These are phyloP conservation scores for Brettanomyces naardenensis DNA, from an alignment of 805 yeast genomes.

Conservation along the genomic window DNA sequence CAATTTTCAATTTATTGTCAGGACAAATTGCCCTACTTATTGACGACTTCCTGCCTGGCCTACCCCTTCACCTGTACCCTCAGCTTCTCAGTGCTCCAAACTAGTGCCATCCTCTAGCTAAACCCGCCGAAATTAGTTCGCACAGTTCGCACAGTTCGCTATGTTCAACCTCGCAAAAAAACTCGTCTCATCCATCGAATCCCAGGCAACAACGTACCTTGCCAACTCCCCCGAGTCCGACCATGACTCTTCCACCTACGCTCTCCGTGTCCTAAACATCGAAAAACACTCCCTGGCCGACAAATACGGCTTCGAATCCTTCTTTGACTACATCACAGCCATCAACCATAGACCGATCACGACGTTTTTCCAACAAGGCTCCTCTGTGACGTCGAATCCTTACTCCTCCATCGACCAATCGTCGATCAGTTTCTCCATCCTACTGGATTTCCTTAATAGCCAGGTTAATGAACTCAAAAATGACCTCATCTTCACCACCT, in stretches of 20 bases:
- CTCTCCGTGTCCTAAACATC: slow-evolving; percentile 48
- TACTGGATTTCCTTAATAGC: slow-evolving; percentile 19
- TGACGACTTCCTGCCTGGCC: no score
- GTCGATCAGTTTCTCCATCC: no score
- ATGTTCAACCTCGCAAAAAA: slow-evolving; percentile 63
- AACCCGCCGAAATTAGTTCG: no score
- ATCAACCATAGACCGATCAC: slow-evolving; percentile 63
- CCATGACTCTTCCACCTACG: slow-evolving; percentile 15
- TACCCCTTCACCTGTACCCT: no score
- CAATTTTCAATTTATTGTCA: no score
- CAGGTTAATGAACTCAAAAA: slow-evolving; percentile 20
- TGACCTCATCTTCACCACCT: slow-evolving; percentile 49
- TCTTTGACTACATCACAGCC: slow-evolving; percentile 83
- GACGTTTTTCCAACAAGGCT: slow-evolving; percentile 18
- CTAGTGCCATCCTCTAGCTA: no score
- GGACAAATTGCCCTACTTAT: no score
- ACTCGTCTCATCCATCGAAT: slow-evolving; percentile 46
- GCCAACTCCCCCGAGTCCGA: slow-evolving; percentile 29
- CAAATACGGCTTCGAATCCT: slow-evolving; percentile 60
- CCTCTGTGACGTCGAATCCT: slow-evolving; percentile 18
- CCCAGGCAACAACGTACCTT: slow-evolving; percentile 22
- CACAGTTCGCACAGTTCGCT: no score
- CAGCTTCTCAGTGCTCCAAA: no score
- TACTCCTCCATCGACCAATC: no score
- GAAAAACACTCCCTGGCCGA: slow-evolving; percentile 38